Percentiles rank a stretch among this genome's conserved stretches.
Evolutionary conservation across 2,329 filamentous ascomycete species (phyloP).

Genomic region (Talaromyces rugulosus): DNA sequence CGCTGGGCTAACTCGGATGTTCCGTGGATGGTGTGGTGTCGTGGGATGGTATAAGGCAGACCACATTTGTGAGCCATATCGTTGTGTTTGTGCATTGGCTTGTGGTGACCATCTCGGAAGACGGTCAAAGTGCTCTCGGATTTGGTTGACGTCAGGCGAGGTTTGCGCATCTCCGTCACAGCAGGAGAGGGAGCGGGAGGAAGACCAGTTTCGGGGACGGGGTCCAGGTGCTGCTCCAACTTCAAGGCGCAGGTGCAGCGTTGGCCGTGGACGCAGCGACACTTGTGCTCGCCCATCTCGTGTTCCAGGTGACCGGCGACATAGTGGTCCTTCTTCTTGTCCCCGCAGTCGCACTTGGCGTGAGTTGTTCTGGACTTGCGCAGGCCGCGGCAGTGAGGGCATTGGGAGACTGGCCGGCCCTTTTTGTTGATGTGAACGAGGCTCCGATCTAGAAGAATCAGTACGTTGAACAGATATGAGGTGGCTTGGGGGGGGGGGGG

Average conservation of each 20-base stretch:
- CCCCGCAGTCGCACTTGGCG: conserved; percentile 93
- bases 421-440: conserved; percentile 96
- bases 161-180: conserved; percentile 49
- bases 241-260: conserved; percentile 60
- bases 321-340: conserved; percentile 64
- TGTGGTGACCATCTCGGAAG: conserved; percentile 62
- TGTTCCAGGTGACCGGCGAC: conserved; percentile 22
- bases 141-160: conserved; percentile 53
- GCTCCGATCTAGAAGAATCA: conserved; percentile 65
- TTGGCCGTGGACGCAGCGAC: conserved; percentile 54
- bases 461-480: neutral
- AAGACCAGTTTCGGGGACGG: conserved; percentile 45
- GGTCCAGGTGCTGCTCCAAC: conserved; percentile 51
- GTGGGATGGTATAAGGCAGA: conserved; percentile 59
- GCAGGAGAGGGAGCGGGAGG: conserved; percentile 35
- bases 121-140: conserved; percentile 58
- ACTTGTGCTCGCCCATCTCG: conserved; percentile 35
- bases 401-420: conserved; percentile 95
- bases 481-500: no score
- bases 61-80: conserved; percentile 60
- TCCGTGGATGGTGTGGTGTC: conserved; percentile 48
- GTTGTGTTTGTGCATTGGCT: conserved; percentile 62
- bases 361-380: conserved; percentile 95
- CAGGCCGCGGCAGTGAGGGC: conserved; percentile 90
- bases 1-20: conserved; percentile 44